Evolutionary conservation across 2,329 filamentous ascomycete genomes (phyloP).

Genomic region (Penicillium sp.): DNA sequence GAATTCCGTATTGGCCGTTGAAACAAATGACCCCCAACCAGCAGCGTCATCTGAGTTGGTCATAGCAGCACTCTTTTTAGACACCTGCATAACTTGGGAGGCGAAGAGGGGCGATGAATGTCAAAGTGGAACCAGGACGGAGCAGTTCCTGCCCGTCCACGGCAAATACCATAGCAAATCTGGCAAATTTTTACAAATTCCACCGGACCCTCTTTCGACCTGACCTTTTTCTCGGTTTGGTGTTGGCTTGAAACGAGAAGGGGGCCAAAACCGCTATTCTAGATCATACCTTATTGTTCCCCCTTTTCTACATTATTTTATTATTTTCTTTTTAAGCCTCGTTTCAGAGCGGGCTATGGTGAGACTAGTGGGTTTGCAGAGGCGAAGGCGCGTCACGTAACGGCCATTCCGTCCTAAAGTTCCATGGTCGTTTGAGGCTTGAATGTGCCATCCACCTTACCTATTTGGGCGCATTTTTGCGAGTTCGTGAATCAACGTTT

Average conservation of each 20-base stretch:
- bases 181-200: not conserved
- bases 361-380: slow-evolving; percentile 1
- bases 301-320: not conserved
- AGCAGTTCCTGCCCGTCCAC: slow-evolving; percentile 1
- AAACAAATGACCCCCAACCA: not conserved
- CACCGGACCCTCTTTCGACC: not conserved
- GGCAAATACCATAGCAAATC: slow-evolving; percentile 2
- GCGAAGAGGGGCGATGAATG: not conserved
- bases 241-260: not conserved
- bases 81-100: not conserved
- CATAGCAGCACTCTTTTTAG: not conserved
- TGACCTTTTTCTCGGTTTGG: not conserved
- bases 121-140: slow-evolving; percentile 1
- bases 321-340: not conserved
- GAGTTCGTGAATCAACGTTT: not conserved
- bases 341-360: slow-evolving; percentile 5
- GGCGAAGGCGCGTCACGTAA: not conserved
- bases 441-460: not conserved
- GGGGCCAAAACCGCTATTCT: not conserved
- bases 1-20: not conserved
- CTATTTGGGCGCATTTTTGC: not conserved
- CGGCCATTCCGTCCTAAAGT: not conserved
- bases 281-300: not conserved
- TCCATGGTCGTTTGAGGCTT: slow-evolving; percentile 1
- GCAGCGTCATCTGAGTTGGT: not conserved